Base-by-base conservation (phyloP, 495 filamentous ascomycete species). In the Antarctomyces pellizariae region DNA sequence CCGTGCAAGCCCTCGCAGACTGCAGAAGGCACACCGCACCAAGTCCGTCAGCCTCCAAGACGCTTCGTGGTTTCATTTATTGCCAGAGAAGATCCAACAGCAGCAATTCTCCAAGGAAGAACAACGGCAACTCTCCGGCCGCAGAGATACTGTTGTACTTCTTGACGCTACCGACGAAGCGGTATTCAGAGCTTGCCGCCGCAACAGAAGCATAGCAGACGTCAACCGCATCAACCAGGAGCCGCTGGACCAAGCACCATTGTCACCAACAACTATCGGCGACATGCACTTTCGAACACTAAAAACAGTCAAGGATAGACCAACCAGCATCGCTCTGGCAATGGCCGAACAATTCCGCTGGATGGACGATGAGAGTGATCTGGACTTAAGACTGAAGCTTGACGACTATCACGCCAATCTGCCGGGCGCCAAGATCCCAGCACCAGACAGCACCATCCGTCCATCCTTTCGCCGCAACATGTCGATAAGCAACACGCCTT, bases 281-380 rank as follows among this genome's bases (percentile, higher is more conserved):
- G 24, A 43, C 28, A 34, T 22, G 19, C 18, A 35, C 30, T n/a
- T 26, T 35, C 27, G 24, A 34, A 20, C 22, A 39, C 34, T 14
- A 29, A 33, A 20, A 34, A 29, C 23, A 36, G 28, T 19, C 21
- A 22, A 28, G 25, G 34, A 30, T 35, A 30, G 34, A 16, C 32
- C 32, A 5, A 11, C 10, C n/a, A n/a, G n/a, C 8, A 36, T 39
- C 25, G 25, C 28, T 0, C 30, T 31, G 2, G 30, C 25, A 9
- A 56, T 78, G 26, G 63, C 64, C 32, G 71, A 78, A 28, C 71
- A 57, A 31, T 75, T 83, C 37, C 64, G 70, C 17, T 80, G 76
- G 75, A 50, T 84, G 28, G 76, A 89, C 14, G 75, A 76, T 33
- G 71, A 77, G 33, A 66, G 71, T 8, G 65, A 75, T 26, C 50